phyloP scores from a whole-genome alignment of 2,329 filamentous ascomycete species.

The Bimuria novae-zelandiae region DNA sequence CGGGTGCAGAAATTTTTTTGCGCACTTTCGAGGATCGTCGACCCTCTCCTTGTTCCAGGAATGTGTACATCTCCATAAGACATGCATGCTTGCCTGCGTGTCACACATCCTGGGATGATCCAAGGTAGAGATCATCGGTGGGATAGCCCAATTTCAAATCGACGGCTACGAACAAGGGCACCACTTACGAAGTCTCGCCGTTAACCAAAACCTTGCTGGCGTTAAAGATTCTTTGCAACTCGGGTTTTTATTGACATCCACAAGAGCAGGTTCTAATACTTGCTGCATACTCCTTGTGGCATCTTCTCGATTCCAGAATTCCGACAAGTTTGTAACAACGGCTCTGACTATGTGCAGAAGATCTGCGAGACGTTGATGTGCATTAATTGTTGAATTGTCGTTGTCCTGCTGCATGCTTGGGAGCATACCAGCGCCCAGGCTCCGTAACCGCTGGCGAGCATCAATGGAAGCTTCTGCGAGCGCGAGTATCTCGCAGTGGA shows the following conservation, averaged over 20 bases:
- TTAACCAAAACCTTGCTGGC: slow-evolving; percentile 22
- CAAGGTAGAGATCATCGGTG: too few species aligned
- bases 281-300: neutral
- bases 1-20: too few species aligned
- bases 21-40: too few species aligned
- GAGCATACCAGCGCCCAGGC: slow-evolving; percentile 56
- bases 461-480: slow-evolving; percentile 47
- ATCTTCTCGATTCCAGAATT: slow-evolving; percentile 16
- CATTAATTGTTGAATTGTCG: slow-evolving; percentile 23
- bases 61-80: too few species aligned
- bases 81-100: too few species aligned
- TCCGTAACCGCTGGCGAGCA: slow-evolving; percentile 51
- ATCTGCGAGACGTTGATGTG: slow-evolving; percentile 4
- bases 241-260: slow-evolving; percentile 4
- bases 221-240: slow-evolving; percentile 1
- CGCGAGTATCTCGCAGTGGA: slow-evolving; percentile 57
- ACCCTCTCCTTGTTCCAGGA: too few species aligned
- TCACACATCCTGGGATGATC: too few species aligned
- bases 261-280: slow-evolving; percentile 12
- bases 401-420: slow-evolving; percentile 1
- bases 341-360: slow-evolving; percentile 6
- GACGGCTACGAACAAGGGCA: too few species aligned
- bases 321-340: slow-evolving; percentile 13
- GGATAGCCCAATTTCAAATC: too few species aligned
- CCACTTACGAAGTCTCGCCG: slow-evolving; percentile 22